These are phyloP conservation scores for Platanthera guangdongensis DNA, from an alignment of 106 monocot genomes.

Conservation along the genomic window DNA sequence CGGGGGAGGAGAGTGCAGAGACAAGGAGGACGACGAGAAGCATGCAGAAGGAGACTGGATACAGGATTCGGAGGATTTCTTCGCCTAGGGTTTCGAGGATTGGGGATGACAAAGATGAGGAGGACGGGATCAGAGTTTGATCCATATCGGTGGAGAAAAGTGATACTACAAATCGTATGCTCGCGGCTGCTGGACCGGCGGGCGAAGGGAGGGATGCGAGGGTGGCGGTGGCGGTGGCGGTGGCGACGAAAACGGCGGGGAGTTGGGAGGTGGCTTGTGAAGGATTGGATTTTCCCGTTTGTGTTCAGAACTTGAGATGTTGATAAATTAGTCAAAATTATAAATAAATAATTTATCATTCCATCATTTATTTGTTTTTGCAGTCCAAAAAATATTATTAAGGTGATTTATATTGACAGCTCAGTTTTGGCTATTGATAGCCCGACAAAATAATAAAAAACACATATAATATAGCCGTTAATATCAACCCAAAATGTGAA, in stretches of 20 bases:
- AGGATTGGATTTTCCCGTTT: no score
- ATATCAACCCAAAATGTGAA: no score
- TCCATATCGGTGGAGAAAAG: not conserved
- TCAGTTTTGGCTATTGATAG: no score
- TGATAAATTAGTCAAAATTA: not conserved
- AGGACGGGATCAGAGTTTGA: not conserved
- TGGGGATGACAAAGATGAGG: slow-evolving; percentile 3
- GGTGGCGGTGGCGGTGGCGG: not conserved
- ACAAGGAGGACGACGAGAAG: slow-evolving; percentile 87
- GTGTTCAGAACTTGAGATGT: not conserved
- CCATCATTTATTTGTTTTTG: no score
- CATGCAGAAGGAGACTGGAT: slow-evolving; percentile 81
- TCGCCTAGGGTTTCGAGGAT: slow-evolving; percentile 60
- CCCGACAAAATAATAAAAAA: no score
- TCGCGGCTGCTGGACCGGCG: not conserved
- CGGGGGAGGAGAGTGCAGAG: slow-evolving; percentile 28
- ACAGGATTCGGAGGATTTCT: slow-evolving; percentile 64
- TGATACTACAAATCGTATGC: not conserved
- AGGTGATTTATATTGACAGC: no score
- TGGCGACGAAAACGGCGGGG: not conserved
- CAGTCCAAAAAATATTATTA: no score
- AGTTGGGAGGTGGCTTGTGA: not conserved
- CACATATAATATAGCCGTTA: no score
- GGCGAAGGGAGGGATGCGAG: not conserved
- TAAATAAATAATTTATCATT: no score